Conservation (phyloP, 2,329 filamentous ascomycete genomes). For the Colletotrichum chrysophilum region DNA sequence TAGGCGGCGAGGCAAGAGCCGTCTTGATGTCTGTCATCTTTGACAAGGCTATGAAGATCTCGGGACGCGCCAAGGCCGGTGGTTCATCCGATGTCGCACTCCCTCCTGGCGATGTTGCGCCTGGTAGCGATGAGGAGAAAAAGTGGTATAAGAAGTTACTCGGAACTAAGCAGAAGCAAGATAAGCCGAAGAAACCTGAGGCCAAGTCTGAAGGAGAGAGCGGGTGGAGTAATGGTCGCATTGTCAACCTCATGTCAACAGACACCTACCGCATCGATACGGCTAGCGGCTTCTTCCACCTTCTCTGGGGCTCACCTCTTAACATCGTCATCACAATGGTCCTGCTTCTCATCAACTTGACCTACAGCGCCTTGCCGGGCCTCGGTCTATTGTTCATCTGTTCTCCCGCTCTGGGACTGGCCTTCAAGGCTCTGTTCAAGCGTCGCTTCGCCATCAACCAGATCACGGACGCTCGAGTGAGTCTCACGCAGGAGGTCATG, state of each 20-base stretch:
- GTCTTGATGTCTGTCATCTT: conserved; percentile 87
- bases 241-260: conserved; percentile 92
- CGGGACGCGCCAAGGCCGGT: conserved; percentile 85
- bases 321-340: conserved; percentile 73
- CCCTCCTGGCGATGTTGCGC: conserved; percentile 16
- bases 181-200: conserved; percentile 21
- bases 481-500: conserved; percentile 88
- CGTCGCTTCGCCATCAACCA: conserved; percentile 82
- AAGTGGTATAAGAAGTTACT: neutral
- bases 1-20: conserved; percentile 81
- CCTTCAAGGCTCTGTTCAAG: conserved; percentile 78
- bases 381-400: conserved; percentile 80
- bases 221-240: conserved; percentile 87
- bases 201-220: conserved; percentile 35
- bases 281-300: conserved; percentile 85
- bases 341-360: conserved; percentile 83
- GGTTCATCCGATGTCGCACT: conserved; percentile 38
- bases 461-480: conserved; percentile 89
- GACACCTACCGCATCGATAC: conserved; percentile 93
- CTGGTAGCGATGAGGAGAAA: conserved; percentile 25
- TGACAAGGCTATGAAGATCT: conserved; percentile 89
- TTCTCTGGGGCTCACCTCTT: conserved; percentile 86
- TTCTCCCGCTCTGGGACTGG: conserved; percentile 68
- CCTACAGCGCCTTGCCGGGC: conserved; percentile 86
- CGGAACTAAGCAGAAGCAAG: conserved; percentile 43